phyloP scores from a whole-genome alignment of 139 green algal species.

The Chlamydomonas sp. region DNA sequence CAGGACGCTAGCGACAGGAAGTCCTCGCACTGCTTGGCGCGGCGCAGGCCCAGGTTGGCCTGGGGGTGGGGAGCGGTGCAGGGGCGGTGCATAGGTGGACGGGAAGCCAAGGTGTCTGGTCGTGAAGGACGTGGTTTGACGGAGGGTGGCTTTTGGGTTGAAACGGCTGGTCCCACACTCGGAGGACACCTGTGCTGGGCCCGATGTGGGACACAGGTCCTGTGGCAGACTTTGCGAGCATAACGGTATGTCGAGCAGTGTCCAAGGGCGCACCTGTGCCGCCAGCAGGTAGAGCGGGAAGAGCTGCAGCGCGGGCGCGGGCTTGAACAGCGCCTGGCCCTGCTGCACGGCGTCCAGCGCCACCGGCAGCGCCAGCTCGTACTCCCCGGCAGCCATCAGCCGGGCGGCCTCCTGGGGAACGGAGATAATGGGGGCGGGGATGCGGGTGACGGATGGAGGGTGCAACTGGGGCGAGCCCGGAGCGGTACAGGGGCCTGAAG shows the following conservation, averaged over 20 bases:
- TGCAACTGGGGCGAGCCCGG: too few relatives aligned
- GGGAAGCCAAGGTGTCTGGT: too few relatives aligned
- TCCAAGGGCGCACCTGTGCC: constrained; percentile 63
- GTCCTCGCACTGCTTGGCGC: constrained; percentile 79
- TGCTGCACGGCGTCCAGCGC: constrained; percentile 80
- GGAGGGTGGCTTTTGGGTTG: too few relatives aligned
- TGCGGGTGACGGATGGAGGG: not conserved
- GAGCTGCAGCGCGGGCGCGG: constrained; percentile 75
- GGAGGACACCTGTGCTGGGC: not conserved
- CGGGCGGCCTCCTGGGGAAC: constrained; percentile 73
- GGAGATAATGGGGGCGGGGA: not conserved
- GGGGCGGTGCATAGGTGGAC: too few relatives aligned
- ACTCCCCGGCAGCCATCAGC: constrained; percentile 81
- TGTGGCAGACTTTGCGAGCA: not conserved
- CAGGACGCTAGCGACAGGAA: constrained; percentile 80
- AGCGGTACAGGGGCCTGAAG: too few relatives aligned
- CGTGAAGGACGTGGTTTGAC: too few relatives aligned
- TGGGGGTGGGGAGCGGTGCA: constrained; percentile 18
- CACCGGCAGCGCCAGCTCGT: constrained; percentile 81
- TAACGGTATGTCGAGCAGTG: not conserved
- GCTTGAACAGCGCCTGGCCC: constrained; percentile 84
- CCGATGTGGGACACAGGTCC: too few relatives aligned
- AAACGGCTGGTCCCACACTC: too few relatives aligned
- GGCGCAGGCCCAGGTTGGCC: constrained; percentile 77
- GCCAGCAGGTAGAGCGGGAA: constrained; percentile 87